A percentile compares a stretch with the other conserved stretches of the same genome.
Evolutionary conservation across 805 yeast genomes (phyloP).

Genomic region (Candida railenensis): DNA sequence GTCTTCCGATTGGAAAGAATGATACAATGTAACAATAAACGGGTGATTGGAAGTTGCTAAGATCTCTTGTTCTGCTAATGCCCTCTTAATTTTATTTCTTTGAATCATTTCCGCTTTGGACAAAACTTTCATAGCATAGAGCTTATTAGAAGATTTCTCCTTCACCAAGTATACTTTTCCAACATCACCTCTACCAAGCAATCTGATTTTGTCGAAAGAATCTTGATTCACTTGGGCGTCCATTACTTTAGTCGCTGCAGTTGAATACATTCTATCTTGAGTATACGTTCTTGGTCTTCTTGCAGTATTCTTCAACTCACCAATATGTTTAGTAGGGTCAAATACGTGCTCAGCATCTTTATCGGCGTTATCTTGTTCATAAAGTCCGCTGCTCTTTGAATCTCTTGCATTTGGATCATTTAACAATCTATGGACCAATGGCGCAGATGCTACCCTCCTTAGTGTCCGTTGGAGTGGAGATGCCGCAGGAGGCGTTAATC

Average conservation of each 20-base stretch:
- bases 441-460: conserved; percentile 84
- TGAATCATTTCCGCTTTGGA: conserved; percentile 92
- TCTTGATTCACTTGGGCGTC: conserved; percentile 82
- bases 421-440: conserved; percentile 49
- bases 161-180: conserved; percentile 93
- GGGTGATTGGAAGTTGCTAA: conserved; percentile 95
- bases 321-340: conserved; percentile 42
- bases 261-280: conserved; percentile 62
- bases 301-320: conserved; percentile 36
- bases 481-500: conserved; percentile 11
- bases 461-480: conserved; percentile 42
- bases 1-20: conserved; percentile 94
- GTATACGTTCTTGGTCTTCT: conserved; percentile 38
- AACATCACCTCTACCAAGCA: conserved; percentile 97
- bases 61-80: conserved; percentile 94
- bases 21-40: conserved; percentile 92
- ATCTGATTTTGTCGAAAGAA: conserved; percentile 82
- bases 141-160: conserved; percentile 69
- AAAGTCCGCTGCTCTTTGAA: conserved; percentile 36
- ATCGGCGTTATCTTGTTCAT: conserved; percentile 16
- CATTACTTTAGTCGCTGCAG: conserved; percentile 69
- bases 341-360: conserved; percentile 29
- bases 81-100: conserved; percentile 91
- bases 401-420: conserved; percentile 15
- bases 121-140: conserved; percentile 91